Conservation (phyloP, 176 grass and related monocot genomes). For the Oryza brachyantha region DNA sequence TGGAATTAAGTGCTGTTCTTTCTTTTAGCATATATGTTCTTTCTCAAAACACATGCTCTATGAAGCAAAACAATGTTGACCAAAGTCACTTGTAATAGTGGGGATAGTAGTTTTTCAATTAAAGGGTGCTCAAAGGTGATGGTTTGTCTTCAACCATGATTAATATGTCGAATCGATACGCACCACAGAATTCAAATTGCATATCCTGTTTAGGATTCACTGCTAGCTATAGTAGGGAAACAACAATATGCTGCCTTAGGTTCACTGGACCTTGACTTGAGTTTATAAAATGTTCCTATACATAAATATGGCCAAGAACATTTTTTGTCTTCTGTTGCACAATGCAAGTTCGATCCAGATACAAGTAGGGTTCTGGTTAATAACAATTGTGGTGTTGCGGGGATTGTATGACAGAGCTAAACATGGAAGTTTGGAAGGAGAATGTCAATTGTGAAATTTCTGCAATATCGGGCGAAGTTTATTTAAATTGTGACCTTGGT, state of each 20-base stretch:
- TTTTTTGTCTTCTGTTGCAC: not conserved
- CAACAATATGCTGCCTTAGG: not conserved
- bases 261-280: not conserved
- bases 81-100: not conserved
- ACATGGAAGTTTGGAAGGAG: not conserved
- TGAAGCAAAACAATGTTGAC: not conserved
- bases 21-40: not conserved
- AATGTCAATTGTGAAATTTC: not conserved
- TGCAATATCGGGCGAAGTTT: not conserved
- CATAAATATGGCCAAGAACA: not conserved
- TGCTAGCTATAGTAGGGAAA: not conserved
- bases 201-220: not conserved
- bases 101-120: not conserved
- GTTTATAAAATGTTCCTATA: too few relatives aligned
- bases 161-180: not conserved
- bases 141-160: not conserved
- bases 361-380: not conserved
- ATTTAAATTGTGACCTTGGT: not conserved
- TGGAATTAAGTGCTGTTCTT: not conserved
- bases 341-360: too few relatives aligned
- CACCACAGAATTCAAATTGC: not conserved
- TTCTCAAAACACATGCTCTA: conserved; percentile 5
- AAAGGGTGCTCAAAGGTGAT: not conserved
- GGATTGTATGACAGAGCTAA: not conserved
- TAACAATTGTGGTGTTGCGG: not conserved